Base-by-base conservation (phyloP, 2,329 filamentous ascomycete species). In the Aspergillus sp. region DNA sequence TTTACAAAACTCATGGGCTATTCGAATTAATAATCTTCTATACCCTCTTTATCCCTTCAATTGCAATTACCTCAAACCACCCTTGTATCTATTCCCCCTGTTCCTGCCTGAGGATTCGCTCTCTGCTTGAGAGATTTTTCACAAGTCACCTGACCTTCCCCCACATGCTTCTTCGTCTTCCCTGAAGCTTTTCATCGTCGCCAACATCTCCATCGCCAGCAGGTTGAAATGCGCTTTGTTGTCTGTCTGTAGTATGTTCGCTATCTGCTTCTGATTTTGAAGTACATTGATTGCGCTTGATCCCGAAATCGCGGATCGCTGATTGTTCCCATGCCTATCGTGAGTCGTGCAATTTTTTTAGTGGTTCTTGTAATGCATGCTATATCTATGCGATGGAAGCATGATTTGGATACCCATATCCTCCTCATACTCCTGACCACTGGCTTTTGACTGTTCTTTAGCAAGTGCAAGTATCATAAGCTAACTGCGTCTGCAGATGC, bases 401-500 rank as follows among this genome's bases (percentile, higher is more conserved):
- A 19, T 19, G 19, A 19, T 19, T 19, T 19, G 19, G 19, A 19
- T 19, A 19, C 19, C 19, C 19, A 19, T 19, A 19, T 19, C 19
- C 19, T 19, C 19, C 19, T 19, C 19, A 19, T 19, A 19, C 19
- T 19, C 19, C 19, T 19, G 19, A 19, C 19, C 19, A 19, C 19
- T 19, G 19, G 19, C 19, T 19, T 19, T 19, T 19, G 19, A 1
- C 19, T 19, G 19, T 19, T 19, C 42, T 48, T 45, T 12, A 42
- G 39, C 10, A 35, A n/a, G 34, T 35, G n/a, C 7, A 27, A 5
- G 6, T 34, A 34, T 34, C n/a, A 47, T 48, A 10, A 19, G 44
- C 59, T 64, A 48, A 65, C 53, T 39, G 9, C 38, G 42, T 39
- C 34, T 46, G 28, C 50, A 65, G 63, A 66, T 66, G 63, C 60